Evolutionary conservation across 2,329 filamentous ascomycete genomes (phyloP).

Genomic region (Rutstroemia sp.): DNA sequence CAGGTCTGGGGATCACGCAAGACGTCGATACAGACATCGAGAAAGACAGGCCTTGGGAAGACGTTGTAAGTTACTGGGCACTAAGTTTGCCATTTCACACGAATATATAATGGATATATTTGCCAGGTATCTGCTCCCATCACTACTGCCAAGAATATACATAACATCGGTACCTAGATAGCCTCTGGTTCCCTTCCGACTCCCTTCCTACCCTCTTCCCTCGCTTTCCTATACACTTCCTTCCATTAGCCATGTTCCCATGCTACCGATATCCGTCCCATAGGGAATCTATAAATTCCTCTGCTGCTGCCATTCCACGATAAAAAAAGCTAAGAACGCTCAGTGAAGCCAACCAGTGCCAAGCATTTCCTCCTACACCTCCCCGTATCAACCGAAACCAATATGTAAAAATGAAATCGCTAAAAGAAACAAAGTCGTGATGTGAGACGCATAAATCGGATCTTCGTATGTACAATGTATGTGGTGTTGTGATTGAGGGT

Average conservation of each 20-base stretch:
- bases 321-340: too few relatives aligned
- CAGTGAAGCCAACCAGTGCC: too few relatives aligned
- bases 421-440: conserved; percentile 12
- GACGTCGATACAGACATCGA: too few relatives aligned
- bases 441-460: background rate
- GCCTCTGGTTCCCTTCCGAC: background rate
- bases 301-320: too few relatives aligned
- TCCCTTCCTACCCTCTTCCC: background rate
- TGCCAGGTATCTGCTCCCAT: background rate
- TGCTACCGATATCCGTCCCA: too few relatives aligned
- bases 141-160: background rate
- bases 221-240: background rate
- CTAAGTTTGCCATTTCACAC: background rate
- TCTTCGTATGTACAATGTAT: background rate
- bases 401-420: conserved; percentile 15
- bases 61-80: background rate
- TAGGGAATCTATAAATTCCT: too few relatives aligned
- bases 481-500: background rate
- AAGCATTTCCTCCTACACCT: background rate
- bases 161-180: background rate
- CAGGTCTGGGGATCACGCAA: too few relatives aligned
- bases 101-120: background rate
- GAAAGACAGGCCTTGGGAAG: background rate
- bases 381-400: background rate
- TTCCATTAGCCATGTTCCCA: too few relatives aligned